Evolutionary conservation across 371 early-diverging fungal species (phyloP), one percentile per base, ranked within the genome.

Genomic region (Mucor sp.): DNA sequence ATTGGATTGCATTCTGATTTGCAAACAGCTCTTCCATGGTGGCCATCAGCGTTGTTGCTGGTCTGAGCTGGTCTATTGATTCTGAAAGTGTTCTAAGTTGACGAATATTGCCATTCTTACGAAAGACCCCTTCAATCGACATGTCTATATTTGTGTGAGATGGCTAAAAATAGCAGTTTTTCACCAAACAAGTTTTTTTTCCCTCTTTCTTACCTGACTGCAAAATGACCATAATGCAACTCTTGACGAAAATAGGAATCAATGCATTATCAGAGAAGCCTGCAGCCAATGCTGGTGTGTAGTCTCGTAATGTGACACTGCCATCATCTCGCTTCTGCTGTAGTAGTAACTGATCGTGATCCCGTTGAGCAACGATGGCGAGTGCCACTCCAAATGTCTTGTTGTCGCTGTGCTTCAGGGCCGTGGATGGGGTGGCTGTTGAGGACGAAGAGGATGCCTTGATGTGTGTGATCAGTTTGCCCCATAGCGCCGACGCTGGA

Each of bases 81-180:
- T 95, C 95, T 9, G 88, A 81, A 32, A 95, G 69, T 32, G 89
- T 88, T 47, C 92, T 93, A 27, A 97, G 82, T 43, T 93, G 80
- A 55, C 94, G 82, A 69, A 98, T 95, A 72, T 98, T 97, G 12
- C 99, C 99, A 77, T 96, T 98, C 77, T 97, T 97, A 64, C 99
- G 90, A 84, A 98, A 98, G 4, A 97, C 91, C 1, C 99, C 99
- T 76, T 97, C 98, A 21, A 90, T 85, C 1, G 90, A 83, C 86
- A 98, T 83, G 69, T 97, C 94, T 92, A 71, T 23, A 28, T 9
- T 27, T 37, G 3, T 62, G n/a, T 33, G 32, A 27, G 55, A 11
- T 56, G 15, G 15, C 32, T 62, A 39, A 67, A 57, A 12, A 33
- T 25, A 33, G 30, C 30, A 30, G 30, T 4, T 30, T n/a, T n/a